These are phyloP conservation scores for Spizellomyces punctatus DNA, from an alignment of 192 early-diverging fungal species.

Conservation along the genomic window DNA sequence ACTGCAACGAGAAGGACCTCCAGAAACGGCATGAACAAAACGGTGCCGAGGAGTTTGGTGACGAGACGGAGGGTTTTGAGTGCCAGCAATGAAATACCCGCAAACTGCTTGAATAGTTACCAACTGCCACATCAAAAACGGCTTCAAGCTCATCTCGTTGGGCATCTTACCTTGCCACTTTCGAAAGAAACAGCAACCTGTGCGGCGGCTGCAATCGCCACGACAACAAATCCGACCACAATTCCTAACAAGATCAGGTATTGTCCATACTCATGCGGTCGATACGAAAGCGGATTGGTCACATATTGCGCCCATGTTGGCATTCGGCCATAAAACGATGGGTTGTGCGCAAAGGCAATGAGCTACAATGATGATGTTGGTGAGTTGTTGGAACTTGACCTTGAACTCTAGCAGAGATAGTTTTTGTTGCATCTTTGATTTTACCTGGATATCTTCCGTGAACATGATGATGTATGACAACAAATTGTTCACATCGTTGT, in stretches of 20 bases:
- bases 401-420: neutral
- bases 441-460: slow-evolving; percentile 31
- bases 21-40: slow-evolving; percentile 30
- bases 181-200: slow-evolving; percentile 28
- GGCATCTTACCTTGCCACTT: slow-evolving; percentile 28
- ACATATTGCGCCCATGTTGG: slow-evolving; percentile 31
- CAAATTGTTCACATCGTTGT: slow-evolving; percentile 14
- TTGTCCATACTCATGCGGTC: neutral
- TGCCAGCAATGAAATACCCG: slow-evolving; percentile 24
- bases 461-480: slow-evolving; percentile 14
- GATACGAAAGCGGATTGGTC: slow-evolving; percentile 31
- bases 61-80: slow-evolving; percentile 29
- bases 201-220: slow-evolving; percentile 12
- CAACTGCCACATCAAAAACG: neutral
- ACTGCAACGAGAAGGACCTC: slow-evolving; percentile 31
- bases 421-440: neutral
- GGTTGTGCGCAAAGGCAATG: slow-evolving; percentile 19
- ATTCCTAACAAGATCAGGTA: slow-evolving; percentile 26
- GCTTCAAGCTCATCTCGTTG: neutral
- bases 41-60: slow-evolving; percentile 24
- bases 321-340: slow-evolving; percentile 22
- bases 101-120: slow-evolving; percentile 21
- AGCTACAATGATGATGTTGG: slow-evolving; percentile 10
- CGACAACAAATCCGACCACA: slow-evolving; percentile 20
- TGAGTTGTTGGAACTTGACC: neutral